Percentiles rank a stretch among this genome's conserved stretches.
Evolutionary conservation across 1,284 basidiomycete species (phyloP).

Genomic region (Erythrobasidium hasegawianum): DNA sequence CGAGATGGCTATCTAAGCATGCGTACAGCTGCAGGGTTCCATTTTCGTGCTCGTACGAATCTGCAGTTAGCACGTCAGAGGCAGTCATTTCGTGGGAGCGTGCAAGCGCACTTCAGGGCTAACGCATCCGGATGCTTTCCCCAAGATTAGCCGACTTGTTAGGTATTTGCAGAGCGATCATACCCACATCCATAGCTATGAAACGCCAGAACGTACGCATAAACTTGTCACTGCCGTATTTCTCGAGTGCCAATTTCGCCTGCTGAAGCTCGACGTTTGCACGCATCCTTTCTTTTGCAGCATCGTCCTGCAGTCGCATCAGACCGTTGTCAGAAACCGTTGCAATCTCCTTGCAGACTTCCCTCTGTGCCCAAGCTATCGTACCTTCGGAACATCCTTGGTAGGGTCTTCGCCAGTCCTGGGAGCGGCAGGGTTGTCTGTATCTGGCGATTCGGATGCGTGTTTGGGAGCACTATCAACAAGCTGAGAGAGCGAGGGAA

Average conservation of each 20-base stretch:
- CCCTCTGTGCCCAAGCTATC: too few species aligned
- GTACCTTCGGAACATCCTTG: conserved; percentile 22
- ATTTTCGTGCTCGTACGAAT: conserved; percentile 50
- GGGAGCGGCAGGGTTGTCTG: conserved; percentile 23
- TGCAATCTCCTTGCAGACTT: too few species aligned
- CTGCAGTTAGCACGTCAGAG: conserved; percentile 19
- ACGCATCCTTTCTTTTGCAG: conserved; percentile 46
- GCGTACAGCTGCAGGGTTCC: conserved; percentile 48
- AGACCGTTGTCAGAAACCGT: too few species aligned
- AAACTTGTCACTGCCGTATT: conserved; percentile 49
- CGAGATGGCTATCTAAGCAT: too few species aligned
- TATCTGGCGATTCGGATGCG: conserved; percentile 13
- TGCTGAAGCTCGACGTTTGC: conserved; percentile 47
- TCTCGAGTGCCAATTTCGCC: conserved; percentile 47
- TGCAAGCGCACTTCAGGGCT: conserved; percentile 37
- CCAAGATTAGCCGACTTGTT: too few species aligned
- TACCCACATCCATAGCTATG: conserved; percentile 40
- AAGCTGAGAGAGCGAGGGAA: conserved; percentile 30
- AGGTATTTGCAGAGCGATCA: too few species aligned
- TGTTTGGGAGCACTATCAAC: conserved; percentile 38
- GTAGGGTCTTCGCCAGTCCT: conserved; percentile 10
- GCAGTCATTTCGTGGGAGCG: background rate
- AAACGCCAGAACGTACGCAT: conserved; percentile 49
- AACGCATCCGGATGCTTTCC: conserved; percentile 34
- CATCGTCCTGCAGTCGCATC: too few species aligned